Conservation (phyloP, 2,329 filamentous ascomycete species). For the Metarhizium anisopliae region DNA sequence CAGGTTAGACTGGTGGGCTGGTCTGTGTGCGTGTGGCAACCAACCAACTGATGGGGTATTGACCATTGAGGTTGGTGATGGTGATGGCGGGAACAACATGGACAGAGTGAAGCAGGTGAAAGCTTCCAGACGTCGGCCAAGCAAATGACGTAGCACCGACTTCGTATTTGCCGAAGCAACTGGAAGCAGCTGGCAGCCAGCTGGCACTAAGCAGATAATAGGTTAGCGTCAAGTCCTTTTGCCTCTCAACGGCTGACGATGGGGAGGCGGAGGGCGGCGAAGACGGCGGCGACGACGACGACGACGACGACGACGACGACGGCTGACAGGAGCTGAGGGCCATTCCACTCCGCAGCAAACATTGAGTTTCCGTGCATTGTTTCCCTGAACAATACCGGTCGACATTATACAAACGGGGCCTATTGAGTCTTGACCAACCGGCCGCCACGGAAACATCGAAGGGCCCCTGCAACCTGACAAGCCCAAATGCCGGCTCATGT, state of each 20-base stretch:
- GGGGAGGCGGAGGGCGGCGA: neutral
- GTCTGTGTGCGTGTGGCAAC: too few species aligned
- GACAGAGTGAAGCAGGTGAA: neutral
- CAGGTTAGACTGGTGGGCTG: neutral
- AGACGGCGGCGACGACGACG: neutral
- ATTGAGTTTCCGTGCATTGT: too few species aligned
- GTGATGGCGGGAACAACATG: neutral
- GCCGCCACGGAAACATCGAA: too few species aligned
- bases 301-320: too few species aligned
- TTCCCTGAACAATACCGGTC: too few species aligned
- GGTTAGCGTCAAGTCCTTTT: neutral
- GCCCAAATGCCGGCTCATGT: too few species aligned
- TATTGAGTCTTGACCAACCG: too few species aligned
- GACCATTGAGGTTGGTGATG: neutral
- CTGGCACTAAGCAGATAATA: neutral
- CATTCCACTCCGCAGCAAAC: too few species aligned
- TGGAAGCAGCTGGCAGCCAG: neutral
- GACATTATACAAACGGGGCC: too few species aligned
- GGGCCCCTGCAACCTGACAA: too few species aligned
- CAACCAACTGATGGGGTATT: too few species aligned
- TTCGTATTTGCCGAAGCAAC: slow-evolving; percentile 11
- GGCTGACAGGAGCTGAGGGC: too few species aligned
- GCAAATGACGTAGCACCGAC: slow-evolving; percentile 13
- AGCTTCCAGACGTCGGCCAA: neutral
- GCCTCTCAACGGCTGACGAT: neutral